Evolutionary conservation across 2,329 filamentous ascomycete genomes (phyloP).

Genomic region (Sporothrix pseudoabietina): DNA sequence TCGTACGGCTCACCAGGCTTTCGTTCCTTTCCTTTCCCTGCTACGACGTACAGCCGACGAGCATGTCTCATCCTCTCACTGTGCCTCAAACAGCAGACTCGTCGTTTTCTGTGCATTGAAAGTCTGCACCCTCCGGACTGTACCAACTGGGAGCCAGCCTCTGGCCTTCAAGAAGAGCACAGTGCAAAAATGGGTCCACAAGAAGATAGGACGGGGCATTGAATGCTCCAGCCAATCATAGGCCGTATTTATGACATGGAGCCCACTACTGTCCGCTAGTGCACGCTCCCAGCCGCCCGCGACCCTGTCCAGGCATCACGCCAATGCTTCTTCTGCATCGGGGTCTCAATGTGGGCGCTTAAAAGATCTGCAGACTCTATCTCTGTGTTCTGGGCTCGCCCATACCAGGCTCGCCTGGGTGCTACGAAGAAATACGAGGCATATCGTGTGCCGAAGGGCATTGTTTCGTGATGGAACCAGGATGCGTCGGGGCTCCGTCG

Average conservation of each 20-base stretch:
- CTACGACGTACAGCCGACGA: not conserved
- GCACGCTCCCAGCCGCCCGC: not conserved
- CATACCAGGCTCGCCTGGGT: not conserved
- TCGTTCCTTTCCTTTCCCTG: not conserved
- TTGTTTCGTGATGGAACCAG: not conserved
- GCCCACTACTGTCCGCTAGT: not conserved
- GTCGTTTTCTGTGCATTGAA: not conserved
- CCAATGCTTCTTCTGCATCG: not conserved
- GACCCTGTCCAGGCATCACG: not conserved
- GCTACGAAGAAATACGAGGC: not conserved
- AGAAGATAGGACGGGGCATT: not conserved
- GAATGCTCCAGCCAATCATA: not conserved
- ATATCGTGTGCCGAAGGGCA: not conserved
- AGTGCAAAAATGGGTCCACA: not conserved
- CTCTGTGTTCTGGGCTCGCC: not conserved
- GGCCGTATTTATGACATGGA: not conserved
- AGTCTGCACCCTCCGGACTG: not conserved
- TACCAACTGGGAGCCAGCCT: not conserved
- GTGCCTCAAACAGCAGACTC: not conserved
- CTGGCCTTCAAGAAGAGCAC: not conserved
- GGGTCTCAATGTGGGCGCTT: conserved; percentile 16
- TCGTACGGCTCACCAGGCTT: not conserved
- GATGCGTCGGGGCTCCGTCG: not conserved
- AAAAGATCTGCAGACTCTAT: not conserved
- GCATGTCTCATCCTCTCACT: not conserved